Conservation (phyloP, 306 rosid species). For the Rosa persica region DNA sequence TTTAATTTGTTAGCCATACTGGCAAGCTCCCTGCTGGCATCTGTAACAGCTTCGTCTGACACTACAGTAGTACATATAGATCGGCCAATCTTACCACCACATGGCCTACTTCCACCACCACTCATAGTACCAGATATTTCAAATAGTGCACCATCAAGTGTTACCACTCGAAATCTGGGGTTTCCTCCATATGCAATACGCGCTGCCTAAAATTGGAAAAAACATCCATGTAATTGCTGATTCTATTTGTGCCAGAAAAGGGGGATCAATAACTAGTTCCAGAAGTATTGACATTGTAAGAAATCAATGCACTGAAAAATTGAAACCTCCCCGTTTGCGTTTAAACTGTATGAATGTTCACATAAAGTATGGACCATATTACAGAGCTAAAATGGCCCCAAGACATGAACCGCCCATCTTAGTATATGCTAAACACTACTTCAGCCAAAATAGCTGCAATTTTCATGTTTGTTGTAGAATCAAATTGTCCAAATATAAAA, state of each 20-base stretch:
- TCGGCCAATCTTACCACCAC: constrained; percentile 93
- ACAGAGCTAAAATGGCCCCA: not conserved
- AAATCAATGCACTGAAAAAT: not conserved
- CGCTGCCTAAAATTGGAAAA: constrained; percentile 58
- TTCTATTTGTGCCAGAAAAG: constrained; percentile 9
- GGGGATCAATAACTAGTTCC: not conserved
- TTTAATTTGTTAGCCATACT: constrained; percentile 45
- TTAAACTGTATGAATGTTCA: not conserved
- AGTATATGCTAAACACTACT: not conserved
- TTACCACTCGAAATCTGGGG: constrained; percentile 77
- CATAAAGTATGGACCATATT: not conserved
- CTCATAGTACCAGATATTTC: constrained; percentile 94
- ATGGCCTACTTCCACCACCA: constrained; percentile 87
- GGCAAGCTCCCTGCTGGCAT: constrained; percentile 65
- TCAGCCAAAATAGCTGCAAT: not conserved
- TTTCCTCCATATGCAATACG: constrained; percentile 71
- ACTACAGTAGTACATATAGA: constrained; percentile 71
- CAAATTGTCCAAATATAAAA: not conserved
- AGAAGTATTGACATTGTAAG: not conserved
- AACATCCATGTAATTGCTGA: too few relatives aligned
- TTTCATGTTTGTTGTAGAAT: not conserved
- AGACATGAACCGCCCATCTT: not conserved
- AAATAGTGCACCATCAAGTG: constrained; percentile 86
- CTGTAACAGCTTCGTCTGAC: constrained; percentile 64
- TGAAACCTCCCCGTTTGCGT: not conserved